Base-by-base conservation (phyloP, 2,329 filamentous ascomycete species). In the Venturia aucupariae region DNA sequence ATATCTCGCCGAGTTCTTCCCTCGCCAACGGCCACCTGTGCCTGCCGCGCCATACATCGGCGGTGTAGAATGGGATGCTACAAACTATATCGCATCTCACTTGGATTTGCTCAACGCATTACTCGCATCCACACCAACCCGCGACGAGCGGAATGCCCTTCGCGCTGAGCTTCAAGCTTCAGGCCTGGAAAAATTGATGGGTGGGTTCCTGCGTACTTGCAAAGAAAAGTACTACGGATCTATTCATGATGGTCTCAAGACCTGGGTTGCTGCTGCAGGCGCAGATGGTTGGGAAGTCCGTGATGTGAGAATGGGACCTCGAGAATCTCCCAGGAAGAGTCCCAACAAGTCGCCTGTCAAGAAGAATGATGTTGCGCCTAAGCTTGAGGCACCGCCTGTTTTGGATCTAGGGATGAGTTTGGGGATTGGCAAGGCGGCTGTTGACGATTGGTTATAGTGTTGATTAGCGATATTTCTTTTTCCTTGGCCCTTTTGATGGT, bases 51-150 rank as follows among this genome's bases (percentile, higher is more conserved):
- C 93, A 0, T 97, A 97, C 72, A 92, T 97, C 51, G 94, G 94
- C 60, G 93, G 94, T 63, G 94, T 97, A 11, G 94, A 99, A 76
- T 97, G 94, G 94, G 94, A 97, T 73, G 94, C 94, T 2, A 97
- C 94, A 11, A 97, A 96, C 75, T 97, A 97, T 74, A 82, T 97
- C 13, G 91, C 93, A 22, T 90, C 90, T 0, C 93, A 99, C 72
- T 82, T 99, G 11, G 94, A 97, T 72, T 86, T 99, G 13, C 78
- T 97, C 70, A 99, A 97, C 72, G 93, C 91, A 38, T 85, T 97
- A 65, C 78, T 97, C 65, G 90, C 93, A 0, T 93, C 88, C 65
- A 83, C 94, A 0, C 88, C 90, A 0, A 87, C 86, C 0, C 70
- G 73, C 1, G 76, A 82, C 30, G 86, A 89, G 65, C 89, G 94